These are phyloP conservation scores for Reticulascus tulasneorum DNA, from an alignment of 2,329 filamentous ascomycete genomes.

Conservation along the genomic window DNA sequence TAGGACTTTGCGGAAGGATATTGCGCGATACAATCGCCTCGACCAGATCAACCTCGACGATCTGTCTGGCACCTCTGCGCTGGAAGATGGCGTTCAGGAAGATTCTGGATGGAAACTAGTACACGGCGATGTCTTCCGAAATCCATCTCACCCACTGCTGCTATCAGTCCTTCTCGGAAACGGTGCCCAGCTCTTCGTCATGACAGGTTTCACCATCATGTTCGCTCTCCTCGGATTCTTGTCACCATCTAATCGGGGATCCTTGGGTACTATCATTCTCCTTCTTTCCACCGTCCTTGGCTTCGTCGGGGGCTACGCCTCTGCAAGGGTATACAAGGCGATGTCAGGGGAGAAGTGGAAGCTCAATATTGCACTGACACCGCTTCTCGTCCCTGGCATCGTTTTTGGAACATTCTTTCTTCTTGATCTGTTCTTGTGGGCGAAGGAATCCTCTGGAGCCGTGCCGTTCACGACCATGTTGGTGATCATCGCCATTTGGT, in stretches of 20 bases:
- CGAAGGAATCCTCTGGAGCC: slow-evolving; percentile 83
- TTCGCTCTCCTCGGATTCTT: slow-evolving; percentile 94
- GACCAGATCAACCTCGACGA: slow-evolving; percentile 90
- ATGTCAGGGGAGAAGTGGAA: slow-evolving; percentile 94
- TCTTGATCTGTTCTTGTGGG: slow-evolving; percentile 94
- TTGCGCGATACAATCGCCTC: slow-evolving; percentile 91
- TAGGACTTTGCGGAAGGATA: slow-evolving; percentile 87
- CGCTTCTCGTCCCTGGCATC: slow-evolving; percentile 76
- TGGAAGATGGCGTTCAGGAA: slow-evolving; percentile 92
- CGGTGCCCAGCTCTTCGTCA: slow-evolving; percentile 93
- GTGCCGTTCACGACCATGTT: slow-evolving; percentile 98
- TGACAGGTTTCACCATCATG: slow-evolving; percentile 90
- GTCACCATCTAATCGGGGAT: slow-evolving; percentile 92
- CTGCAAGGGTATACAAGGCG: slow-evolving; percentile 88
- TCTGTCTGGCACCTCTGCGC: slow-evolving; percentile 69
- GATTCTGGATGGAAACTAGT: slow-evolving; percentile 99
- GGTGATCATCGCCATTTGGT: slow-evolving; percentile 90
- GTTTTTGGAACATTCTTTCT: slow-evolving; percentile 90
- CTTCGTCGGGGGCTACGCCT: slow-evolving; percentile 87
- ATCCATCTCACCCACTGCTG: slow-evolving; percentile 75
- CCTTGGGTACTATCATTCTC: slow-evolving; percentile 87
- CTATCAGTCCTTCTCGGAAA: slow-evolving; percentile 88
- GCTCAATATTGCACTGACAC: slow-evolving; percentile 84
- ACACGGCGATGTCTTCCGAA: slow-evolving; percentile 94
- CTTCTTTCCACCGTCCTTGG: slow-evolving; percentile 91